A percentile compares a stretch with the other conserved stretches of the same genome.
These are phyloP conservation scores for Stephania japonica DNA, from an alignment of 164 flowering plant species.

Conservation along the genomic window DNA sequence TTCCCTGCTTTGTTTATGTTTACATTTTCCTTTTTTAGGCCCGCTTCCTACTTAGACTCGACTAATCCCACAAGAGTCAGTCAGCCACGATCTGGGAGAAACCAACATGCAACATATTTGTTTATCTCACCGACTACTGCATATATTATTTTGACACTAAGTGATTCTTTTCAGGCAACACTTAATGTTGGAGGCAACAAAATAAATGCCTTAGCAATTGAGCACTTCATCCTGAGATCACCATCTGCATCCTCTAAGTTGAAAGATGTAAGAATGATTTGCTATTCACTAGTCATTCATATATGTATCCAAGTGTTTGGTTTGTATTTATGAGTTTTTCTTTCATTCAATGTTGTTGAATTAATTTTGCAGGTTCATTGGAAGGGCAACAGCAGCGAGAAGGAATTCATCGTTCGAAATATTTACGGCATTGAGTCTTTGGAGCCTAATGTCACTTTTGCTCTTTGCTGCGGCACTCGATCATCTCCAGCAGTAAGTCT, in stretches of 20 bases:
- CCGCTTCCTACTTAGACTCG: too few relatives aligned
- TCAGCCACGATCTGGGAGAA: too few relatives aligned
- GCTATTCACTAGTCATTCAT: background rate
- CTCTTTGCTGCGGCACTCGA: conserved; percentile 75
- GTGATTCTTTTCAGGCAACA: conserved; percentile 48
- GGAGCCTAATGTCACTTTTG: conserved; percentile 76
- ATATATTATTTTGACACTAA: background rate
- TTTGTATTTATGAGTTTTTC: background rate
- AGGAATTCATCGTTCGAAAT: conserved; percentile 36
- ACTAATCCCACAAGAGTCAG: too few relatives aligned
- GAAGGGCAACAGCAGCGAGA: conserved; percentile 35
- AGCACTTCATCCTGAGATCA: conserved; percentile 63
- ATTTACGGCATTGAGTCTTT: conserved; percentile 59
- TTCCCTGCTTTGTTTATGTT: background rate
- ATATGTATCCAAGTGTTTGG: background rate
- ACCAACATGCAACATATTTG: too few relatives aligned
- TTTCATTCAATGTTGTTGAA: background rate
- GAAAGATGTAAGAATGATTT: conserved; percentile 37
- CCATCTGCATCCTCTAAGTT: conserved; percentile 22
- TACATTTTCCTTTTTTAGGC: too few relatives aligned
- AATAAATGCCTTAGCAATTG: conserved; percentile 73
- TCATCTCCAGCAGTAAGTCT: conserved; percentile 85
- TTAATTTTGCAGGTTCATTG: conserved; percentile 20
- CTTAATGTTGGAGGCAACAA: conserved; percentile 75
- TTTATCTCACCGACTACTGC: too few relatives aligned